Base-by-base conservation (phyloP, 2,329 filamentous ascomycete genomes). In the Chaetomiaceae sp. region DNA sequence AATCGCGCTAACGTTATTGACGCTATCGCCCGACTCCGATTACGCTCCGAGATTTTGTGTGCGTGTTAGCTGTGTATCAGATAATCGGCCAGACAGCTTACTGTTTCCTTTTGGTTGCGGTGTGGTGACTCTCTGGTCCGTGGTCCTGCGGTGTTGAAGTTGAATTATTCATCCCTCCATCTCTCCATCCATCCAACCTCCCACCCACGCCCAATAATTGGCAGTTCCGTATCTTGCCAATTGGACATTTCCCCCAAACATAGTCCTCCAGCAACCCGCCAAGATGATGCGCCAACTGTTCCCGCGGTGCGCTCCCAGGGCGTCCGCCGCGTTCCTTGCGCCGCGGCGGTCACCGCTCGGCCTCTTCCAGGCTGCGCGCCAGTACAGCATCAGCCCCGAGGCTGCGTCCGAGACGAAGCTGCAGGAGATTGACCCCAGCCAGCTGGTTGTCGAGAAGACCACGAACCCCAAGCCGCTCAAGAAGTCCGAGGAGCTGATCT, bases 401-500 rank as follows among this genome's bases (percentile, higher is more conserved):
- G 71, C 73, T 7, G 74, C 76, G 2, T 76, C 76, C 1, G 59
- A 67, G 16, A 60, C 75, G 10, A 78, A 80, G 66, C 78, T 83
- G 27, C 76, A 80, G 49, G 82, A 81, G 50, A 79, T 97, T 58
- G 89, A 97, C 68, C 73, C 86, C n/a, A 79, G 82, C 34, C 86
- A 85, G 70, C 81, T 97, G 54, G 74, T 77, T 43, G 77, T 96
- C 64, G 83, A 82, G 53, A 83, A 85, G 71, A 95, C 88, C 1
- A 79, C 75, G 7, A 82, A 78, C 3, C 93, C 92, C 10, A 93
- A 92, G 70, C 68, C 78, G 25, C 75, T 92, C 49, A 76, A 79
- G 56, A 84, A 90, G 48, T 81, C 87, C 13, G 81, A 92, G 66
- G 83, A 95, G 57, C 82, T 99, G 49, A 76, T 97, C 57, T 99